A percentile compares a stretch with the other conserved stretches of the same genome.
These are phyloP conservation scores for Hanseniaspora uvarum DNA, from an alignment of 1,139 yeast species.

Conservation along the genomic window DNA sequence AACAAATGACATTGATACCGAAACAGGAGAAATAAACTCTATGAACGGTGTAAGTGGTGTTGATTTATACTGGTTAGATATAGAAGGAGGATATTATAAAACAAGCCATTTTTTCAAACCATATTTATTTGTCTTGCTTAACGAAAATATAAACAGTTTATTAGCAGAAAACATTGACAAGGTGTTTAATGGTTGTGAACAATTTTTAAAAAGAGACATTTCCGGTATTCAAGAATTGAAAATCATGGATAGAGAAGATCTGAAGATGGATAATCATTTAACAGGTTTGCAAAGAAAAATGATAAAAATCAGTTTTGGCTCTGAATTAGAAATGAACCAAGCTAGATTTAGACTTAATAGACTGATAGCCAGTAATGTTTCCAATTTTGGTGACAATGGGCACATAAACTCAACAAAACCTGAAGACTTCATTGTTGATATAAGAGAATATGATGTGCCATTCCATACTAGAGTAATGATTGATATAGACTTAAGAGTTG, in stretches of 20 bases:
- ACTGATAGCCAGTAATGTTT: constrained; percentile 39
- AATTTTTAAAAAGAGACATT: constrained; percentile 56
- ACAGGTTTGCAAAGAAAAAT: constrained; percentile 62
- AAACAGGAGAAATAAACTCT: constrained; percentile 42
- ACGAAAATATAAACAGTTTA: constrained; percentile 37
- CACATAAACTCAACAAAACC: constrained; percentile 39
- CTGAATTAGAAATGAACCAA: constrained; percentile 58
- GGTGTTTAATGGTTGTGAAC: constrained; percentile 58
- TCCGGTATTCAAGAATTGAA: constrained; percentile 31
- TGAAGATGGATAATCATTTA: constrained; percentile 72
- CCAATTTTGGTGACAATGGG: constrained; percentile 43
- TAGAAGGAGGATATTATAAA: constrained; percentile 93
- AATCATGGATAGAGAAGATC: constrained; percentile 62
- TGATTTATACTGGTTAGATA: constrained; percentile 90
- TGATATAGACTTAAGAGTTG: constrained; percentile 75
- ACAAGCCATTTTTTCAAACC: constrained; percentile 78
- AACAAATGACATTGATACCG: constrained; percentile 25
- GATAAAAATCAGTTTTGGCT: constrained; percentile 62
- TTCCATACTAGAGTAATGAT: constrained; percentile 92
- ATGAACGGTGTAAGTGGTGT: constrained; percentile 72
- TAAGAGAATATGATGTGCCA: constrained; percentile 92
- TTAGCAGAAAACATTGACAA: constrained; percentile 17
- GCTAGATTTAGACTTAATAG: constrained; percentile 53
- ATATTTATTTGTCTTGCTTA: constrained; percentile 67
- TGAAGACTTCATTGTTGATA: constrained; percentile 59